Percentiles rank a stretch among this genome's conserved stretches.
Conservation (phyloP, 805 yeast genomes). For the Starmerella apis region DNA sequence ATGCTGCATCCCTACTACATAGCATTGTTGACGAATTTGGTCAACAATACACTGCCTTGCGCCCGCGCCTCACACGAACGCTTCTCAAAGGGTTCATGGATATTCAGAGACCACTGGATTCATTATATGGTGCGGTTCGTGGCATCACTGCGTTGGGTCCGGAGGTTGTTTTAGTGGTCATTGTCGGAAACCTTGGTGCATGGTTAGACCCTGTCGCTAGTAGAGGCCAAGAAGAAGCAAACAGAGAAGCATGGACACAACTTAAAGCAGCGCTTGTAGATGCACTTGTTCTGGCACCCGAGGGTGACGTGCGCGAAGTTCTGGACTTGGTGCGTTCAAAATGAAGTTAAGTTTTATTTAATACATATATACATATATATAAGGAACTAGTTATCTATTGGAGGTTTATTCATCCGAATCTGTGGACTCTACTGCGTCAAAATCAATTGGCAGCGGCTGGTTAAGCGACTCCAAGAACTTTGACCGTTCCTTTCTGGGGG, state of each 20-base stretch:
- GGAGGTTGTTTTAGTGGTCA: slow-evolving; percentile 74
- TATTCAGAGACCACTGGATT: slow-evolving; percentile 69
- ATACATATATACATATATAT: not conserved
- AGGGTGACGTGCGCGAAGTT: slow-evolving; percentile 15
- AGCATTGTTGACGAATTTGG: slow-evolving; percentile 74
- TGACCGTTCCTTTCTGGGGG: slow-evolving; percentile 15
- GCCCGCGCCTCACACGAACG: slow-evolving; percentile 90
- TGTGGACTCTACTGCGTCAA: slow-evolving; percentile 22
- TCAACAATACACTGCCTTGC: slow-evolving; percentile 73
- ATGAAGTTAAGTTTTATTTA: not conserved
- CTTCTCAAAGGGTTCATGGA: slow-evolving; percentile 82
- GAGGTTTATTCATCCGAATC: slow-evolving; percentile 19
- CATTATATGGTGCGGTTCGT: slow-evolving; percentile 81
- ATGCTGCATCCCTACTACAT: slow-evolving; percentile 72
- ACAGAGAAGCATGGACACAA: slow-evolving; percentile 21
- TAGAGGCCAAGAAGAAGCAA: slow-evolving; percentile 33
- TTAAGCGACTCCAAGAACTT: slow-evolving; percentile 5
- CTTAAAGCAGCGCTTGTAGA: slow-evolving; percentile 22
- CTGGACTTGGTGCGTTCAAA: slow-evolving; percentile 4
- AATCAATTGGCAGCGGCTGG: slow-evolving; percentile 3
- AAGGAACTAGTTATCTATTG: not conserved
- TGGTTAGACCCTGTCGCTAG: slow-evolving; percentile 51
- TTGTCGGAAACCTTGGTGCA: slow-evolving; percentile 70
- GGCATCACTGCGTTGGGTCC: slow-evolving; percentile 78
- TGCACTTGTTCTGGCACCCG: slow-evolving; percentile 18